Conservation (phyloP, 768 basidiomycete genomes). For the Leucocoprinus sp. region DNA sequence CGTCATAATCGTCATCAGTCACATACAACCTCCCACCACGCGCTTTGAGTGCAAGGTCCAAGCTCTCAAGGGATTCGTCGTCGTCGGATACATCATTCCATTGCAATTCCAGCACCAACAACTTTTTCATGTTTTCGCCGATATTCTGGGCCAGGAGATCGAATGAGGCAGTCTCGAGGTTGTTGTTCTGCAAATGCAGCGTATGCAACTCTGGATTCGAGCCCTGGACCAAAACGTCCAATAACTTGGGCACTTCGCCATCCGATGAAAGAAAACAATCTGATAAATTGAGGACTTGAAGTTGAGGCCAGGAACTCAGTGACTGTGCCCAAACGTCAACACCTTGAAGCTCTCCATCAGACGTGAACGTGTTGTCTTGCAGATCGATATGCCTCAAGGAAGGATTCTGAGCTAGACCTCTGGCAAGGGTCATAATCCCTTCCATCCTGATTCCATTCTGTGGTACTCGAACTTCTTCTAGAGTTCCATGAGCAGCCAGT, state of each 20-base stretch:
- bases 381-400: conserved; percentile 75
- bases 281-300: conserved; percentile 80
- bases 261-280: conserved; percentile 82
- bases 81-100: conserved; percentile 86
- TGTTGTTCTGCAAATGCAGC: conserved; percentile 87
- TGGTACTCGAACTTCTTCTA: conserved; percentile 86
- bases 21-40: conserved; percentile 61
- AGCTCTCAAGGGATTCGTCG: conserved; percentile 49
- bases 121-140: conserved; percentile 41
- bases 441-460: conserved; percentile 97
- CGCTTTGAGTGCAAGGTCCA: conserved; percentile 47
- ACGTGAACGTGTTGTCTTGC: conserved; percentile 83
- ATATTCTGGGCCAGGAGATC: conserved; percentile 61
- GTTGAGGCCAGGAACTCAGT: conserved; percentile 58
- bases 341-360: conserved; percentile 43
- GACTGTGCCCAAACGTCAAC: conserved; percentile 55
- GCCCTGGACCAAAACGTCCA: conserved; percentile 55
- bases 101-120: conserved; percentile 76
- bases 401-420: conserved; percentile 61
- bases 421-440: conserved; percentile 74
- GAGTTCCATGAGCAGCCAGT: conserved; percentile 73
- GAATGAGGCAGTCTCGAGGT: conserved; percentile 67
- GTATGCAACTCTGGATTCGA: conserved; percentile 67
- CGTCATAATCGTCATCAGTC: conserved; percentile 77
- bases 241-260: conserved; percentile 67